Evolutionary conservation across 2,329 filamentous ascomycete species (phyloP).

Genomic region (Thelonectria rubi): DNA sequence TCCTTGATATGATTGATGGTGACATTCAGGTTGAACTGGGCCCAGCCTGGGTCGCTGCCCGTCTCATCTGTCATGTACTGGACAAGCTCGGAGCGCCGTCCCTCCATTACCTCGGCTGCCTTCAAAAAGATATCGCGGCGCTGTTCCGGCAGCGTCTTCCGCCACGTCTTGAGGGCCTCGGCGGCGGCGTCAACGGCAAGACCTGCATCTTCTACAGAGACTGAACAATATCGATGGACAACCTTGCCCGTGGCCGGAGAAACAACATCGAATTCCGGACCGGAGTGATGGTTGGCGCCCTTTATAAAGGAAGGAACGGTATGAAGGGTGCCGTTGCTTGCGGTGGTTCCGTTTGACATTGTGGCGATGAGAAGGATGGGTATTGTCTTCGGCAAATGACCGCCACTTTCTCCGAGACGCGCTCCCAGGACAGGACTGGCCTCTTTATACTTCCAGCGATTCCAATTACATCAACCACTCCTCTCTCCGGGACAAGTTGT

Average conservation of each 20-base stretch:
- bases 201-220: conserved; percentile 64
- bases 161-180: conserved; percentile 76
- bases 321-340: conserved; percentile 21
- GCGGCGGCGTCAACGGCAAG: conserved; percentile 64
- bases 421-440: conserved; percentile 3
- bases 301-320: conserved; percentile 55
- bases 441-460: conserved; percentile 29
- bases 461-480: conserved; percentile 2
- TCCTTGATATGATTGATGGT: conserved; percentile 53
- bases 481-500: neutral
- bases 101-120: conserved; percentile 71
- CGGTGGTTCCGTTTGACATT: conserved; percentile 29
- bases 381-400: neutral
- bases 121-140: conserved; percentile 77
- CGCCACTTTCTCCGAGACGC: neutral
- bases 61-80: conserved; percentile 66
- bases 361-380: conserved; percentile 10
- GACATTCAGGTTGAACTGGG: conserved; percentile 50
- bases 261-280: conserved; percentile 63
- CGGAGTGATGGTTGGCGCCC: conserved; percentile 55
- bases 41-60: conserved; percentile 51
- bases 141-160: conserved; percentile 64
- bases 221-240: conserved; percentile 65
- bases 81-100: conserved; percentile 67
- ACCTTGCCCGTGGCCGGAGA: conserved; percentile 63